phyloP scores from a whole-genome alignment of 306 rosid genomes.

The Leucaena leucocephala region DNA sequence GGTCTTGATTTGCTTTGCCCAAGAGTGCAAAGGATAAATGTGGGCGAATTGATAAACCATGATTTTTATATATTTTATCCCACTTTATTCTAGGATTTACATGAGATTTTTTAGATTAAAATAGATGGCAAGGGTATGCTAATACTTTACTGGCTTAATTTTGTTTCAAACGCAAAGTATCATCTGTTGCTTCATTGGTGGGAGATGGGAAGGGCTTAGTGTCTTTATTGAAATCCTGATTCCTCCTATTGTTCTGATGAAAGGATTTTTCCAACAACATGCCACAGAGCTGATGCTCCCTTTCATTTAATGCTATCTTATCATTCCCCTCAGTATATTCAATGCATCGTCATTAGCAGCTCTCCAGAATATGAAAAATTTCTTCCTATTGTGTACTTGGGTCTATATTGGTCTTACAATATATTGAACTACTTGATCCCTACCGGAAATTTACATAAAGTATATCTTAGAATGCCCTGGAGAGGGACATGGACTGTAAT shows the following conservation, averaged over 20 bases:
- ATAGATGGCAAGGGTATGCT: background rate
- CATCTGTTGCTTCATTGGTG: background rate
- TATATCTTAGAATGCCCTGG: constrained; percentile 4
- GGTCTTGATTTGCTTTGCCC: no score
- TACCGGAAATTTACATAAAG: constrained; percentile 1
- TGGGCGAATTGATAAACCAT: no score
- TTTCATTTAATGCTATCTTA: background rate
- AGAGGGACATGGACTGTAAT: constrained; percentile 8
- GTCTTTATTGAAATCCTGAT: background rate
- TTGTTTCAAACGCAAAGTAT: background rate
- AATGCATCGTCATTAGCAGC: background rate
- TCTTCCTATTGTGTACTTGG: background rate
- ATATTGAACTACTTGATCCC: background rate
- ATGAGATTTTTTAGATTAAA: background rate
- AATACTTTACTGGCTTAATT: background rate
- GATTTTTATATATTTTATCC: no score
- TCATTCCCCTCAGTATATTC: no score
- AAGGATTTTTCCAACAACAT: background rate
- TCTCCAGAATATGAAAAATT: background rate
- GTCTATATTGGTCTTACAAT: background rate
- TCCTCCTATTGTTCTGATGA: constrained; percentile 24
- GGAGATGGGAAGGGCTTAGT: background rate
- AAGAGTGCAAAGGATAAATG: no score
- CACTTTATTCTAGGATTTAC: no score
- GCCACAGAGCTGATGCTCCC: background rate